A percentile compares a stretch with the other conserved stretches of the same genome.
Evolutionary conservation across 768 basidiomycete genomes (phyloP).

Genomic region (Sporobolomyces roseus): DNA sequence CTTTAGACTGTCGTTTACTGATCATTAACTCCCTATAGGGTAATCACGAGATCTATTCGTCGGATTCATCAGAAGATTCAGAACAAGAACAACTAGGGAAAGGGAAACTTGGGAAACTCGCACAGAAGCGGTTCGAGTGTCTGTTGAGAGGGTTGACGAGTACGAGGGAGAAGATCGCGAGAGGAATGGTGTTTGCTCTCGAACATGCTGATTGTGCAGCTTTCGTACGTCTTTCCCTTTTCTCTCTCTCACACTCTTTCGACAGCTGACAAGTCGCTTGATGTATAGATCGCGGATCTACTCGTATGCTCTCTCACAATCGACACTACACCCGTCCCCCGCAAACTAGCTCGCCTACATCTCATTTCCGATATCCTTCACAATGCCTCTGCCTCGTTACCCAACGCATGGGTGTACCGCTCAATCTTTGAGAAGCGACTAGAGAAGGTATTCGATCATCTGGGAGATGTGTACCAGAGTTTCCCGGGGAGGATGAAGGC

Average conservation of each 20-base stretch:
- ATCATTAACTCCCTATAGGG: constrained; percentile 42
- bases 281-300: constrained; percentile 72
- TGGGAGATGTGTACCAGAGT: constrained; percentile 87
- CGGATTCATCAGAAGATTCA: constrained; percentile 86
- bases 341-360: constrained; percentile 90
- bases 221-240: constrained; percentile 58
- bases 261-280: background rate
- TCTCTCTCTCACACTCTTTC: background rate
- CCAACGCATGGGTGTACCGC: constrained; percentile 96
- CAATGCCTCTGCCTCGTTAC: constrained; percentile 82
- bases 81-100: constrained; percentile 77
- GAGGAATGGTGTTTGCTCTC: constrained; percentile 95
- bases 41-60: constrained; percentile 48
- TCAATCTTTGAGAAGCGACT: constrained; percentile 87
- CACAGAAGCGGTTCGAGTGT: constrained; percentile 78
- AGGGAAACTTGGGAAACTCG: constrained; percentile 69
- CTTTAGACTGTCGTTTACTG: too few species aligned
- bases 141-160: constrained; percentile 85
- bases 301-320: constrained; percentile 83
- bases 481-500: constrained; percentile 95
- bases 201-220: constrained; percentile 94
- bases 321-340: constrained; percentile 91
- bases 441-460: constrained; percentile 91
- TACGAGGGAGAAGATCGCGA: constrained; percentile 80
- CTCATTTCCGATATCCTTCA: constrained; percentile 96